phyloP scores from a whole-genome alignment of 352 stramenopile species.

The Globisporangium rhizosaccharum region DNA sequence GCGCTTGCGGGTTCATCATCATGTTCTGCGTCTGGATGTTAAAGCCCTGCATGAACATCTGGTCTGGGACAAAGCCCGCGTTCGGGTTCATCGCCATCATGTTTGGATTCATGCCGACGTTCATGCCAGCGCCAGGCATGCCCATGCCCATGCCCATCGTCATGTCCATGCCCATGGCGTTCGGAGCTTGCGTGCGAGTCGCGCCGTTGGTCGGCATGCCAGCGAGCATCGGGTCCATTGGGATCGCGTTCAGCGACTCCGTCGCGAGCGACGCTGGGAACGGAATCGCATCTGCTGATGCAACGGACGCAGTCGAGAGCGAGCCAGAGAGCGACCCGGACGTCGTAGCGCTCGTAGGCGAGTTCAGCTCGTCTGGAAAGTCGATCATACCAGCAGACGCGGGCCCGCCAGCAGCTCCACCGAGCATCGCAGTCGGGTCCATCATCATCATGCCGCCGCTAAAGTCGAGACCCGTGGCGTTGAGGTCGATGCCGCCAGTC shows the following conservation, averaged over 20 bases:
- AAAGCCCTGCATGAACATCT: constrained; percentile 67
- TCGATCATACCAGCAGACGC: constrained; percentile 63
- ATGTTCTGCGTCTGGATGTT: constrained; percentile 71
- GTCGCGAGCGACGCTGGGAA: constrained; percentile 70
- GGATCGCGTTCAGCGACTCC: constrained; percentile 36
- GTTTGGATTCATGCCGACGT: constrained; percentile 47
- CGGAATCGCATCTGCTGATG: constrained; percentile 53
- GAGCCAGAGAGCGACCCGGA: constrained; percentile 23
- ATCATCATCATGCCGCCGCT: constrained; percentile 69
- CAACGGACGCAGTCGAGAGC: constrained; percentile 26
- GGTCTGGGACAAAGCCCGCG: constrained; percentile 37
- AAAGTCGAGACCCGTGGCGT: constrained; percentile 50
- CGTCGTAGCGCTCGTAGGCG: constrained; percentile 35
- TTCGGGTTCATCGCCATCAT: constrained; percentile 49
- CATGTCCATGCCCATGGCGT: constrained; percentile 22
- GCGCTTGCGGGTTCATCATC: constrained; percentile 68
- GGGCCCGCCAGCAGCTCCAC: constrained; percentile 13
- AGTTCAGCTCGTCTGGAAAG: constrained; percentile 85
- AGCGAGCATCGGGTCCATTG: constrained; percentile 20
- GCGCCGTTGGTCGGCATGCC: constrained; percentile 15
- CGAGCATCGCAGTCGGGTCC: constrained; percentile 38
- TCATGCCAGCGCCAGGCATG: constrained; percentile 8
- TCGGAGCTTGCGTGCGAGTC: background rate
- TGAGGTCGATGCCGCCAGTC: constrained; percentile 30
- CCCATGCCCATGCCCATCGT: constrained; percentile 41